A percentile compares a stretch with the other conserved stretches of the same genome.
These are phyloP conservation scores for Kregervanrija delftensis DNA, from an alignment of 805 yeast species.

Conservation along the genomic window DNA sequence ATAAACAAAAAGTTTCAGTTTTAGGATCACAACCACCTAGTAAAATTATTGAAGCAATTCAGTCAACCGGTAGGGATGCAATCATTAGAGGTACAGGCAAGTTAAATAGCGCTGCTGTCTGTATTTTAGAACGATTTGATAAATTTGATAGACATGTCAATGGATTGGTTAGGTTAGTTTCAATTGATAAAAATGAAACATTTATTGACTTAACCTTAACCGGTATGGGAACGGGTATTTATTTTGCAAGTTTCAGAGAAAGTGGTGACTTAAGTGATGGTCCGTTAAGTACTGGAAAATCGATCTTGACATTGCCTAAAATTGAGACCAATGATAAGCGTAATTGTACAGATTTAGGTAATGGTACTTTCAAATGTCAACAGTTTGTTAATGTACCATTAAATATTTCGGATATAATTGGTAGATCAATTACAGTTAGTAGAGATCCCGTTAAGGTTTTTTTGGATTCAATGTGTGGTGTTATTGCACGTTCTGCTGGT, in stretches of 20 bases:
- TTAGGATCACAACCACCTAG: constrained; percentile 75
- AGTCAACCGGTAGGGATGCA: constrained; percentile 76
- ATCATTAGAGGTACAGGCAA: constrained; percentile 87
- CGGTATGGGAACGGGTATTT: constrained; percentile 60
- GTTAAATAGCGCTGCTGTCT: constrained; percentile 85
- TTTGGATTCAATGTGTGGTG: constrained; percentile 60
- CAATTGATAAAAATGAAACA: constrained; percentile 43
- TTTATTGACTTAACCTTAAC: constrained; percentile 74
- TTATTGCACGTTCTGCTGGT: constrained; percentile 94
- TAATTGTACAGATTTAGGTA: constrained; percentile 23
- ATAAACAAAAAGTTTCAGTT: constrained; percentile 56
- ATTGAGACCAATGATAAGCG: constrained; percentile 22
- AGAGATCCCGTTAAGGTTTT: constrained; percentile 31
- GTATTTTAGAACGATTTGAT: constrained; percentile 73
- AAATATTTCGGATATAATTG: constrained; percentile 56
- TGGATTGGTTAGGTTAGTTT: constrained; percentile 82
- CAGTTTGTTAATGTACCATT: constrained; percentile 40
- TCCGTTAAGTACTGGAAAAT: constrained; percentile 55
- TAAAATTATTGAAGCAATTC: constrained; percentile 57
- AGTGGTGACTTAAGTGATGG: constrained; percentile 76
- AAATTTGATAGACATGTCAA: constrained; percentile 50
- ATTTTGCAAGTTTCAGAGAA: constrained; percentile 60
- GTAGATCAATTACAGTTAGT: constrained; percentile 55
- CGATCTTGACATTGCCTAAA: constrained; percentile 38
- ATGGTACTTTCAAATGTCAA: constrained; percentile 33